Evolutionary conservation across 192 early-diverging fungal genomes (phyloP).

Genomic region (Gonapodya sp.): DNA sequence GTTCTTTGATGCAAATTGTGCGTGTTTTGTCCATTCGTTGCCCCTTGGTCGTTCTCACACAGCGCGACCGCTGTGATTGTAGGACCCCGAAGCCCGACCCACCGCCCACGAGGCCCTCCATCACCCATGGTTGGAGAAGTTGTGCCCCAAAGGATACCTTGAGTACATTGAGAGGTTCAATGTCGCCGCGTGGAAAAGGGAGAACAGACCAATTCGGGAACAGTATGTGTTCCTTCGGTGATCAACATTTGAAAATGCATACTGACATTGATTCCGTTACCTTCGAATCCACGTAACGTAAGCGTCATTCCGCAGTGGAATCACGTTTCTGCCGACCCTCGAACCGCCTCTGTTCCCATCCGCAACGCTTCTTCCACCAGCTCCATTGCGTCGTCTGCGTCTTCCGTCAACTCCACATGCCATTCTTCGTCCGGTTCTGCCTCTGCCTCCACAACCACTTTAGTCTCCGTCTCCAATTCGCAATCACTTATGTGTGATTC

Average conservation of each 20-base stretch:
- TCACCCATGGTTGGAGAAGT: constrained; percentile 12
- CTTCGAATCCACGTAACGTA: too few species aligned
- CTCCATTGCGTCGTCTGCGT: background rate
- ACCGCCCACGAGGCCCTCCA: constrained; percentile 9
- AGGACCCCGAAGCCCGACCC: constrained; percentile 1
- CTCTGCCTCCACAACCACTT: background rate
- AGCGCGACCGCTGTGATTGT: background rate
- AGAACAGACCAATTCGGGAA: background rate
- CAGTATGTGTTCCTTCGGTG: background rate
- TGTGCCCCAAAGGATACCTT: constrained; percentile 8
- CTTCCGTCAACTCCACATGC: background rate
- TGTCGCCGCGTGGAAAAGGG: background rate
- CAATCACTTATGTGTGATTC: too few species aligned
- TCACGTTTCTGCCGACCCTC: background rate
- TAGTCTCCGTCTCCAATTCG: too few species aligned
- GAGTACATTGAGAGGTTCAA: constrained; percentile 2
- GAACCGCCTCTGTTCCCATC: background rate
- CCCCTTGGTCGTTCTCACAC: background rate
- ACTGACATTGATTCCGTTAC: too few species aligned
- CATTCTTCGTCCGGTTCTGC: background rate
- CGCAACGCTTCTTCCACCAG: background rate
- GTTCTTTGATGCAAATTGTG: background rate
- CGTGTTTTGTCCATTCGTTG: background rate
- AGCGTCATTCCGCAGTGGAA: background rate
- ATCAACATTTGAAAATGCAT: too few species aligned